A percentile compares a stretch with the other conserved stretches of the same genome.
phyloP scores from a whole-genome alignment of 2,329 filamentous ascomycete genomes.

The Hymenoscyphus repandus region DNA sequence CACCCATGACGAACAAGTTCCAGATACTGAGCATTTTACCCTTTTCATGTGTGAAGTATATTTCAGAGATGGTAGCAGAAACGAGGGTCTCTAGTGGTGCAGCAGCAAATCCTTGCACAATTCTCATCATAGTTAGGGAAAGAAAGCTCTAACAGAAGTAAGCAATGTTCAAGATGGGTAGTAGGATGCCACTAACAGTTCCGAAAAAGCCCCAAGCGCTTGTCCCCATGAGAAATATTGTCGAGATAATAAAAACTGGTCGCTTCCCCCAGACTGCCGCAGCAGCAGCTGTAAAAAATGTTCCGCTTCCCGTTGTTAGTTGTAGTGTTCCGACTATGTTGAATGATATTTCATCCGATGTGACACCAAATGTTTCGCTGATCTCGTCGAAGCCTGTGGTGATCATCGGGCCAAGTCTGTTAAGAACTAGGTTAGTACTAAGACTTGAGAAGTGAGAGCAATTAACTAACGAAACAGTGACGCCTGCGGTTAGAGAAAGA shows the following conservation, averaged over 20 bases:
- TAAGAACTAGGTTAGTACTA: neutral
- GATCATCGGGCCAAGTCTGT: conserved; percentile 37
- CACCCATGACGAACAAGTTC: conserved; percentile 26
- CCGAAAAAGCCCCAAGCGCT: conserved; percentile 38
- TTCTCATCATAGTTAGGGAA: conserved; percentile 33
- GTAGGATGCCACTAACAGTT: conserved; percentile 14
- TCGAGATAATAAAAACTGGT: conserved; percentile 29
- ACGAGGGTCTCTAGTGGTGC: conserved; percentile 32
- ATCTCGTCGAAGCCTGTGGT: conserved; percentile 35
- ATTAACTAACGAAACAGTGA: conserved; percentile 24
- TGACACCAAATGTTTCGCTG: conserved; percentile 33
- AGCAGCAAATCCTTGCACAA: conserved; percentile 27
- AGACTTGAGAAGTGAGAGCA: conserved; percentile 14
- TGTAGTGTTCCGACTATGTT: conserved; percentile 32
- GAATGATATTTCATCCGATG: conserved; percentile 34
- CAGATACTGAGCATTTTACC: conserved; percentile 30
- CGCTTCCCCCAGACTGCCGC: conserved; percentile 33
- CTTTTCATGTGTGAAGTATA: conserved; percentile 43
- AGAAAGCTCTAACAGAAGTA: conserved; percentile 29
- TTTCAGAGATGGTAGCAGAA: conserved; percentile 36
- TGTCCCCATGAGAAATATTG: conserved; percentile 32
- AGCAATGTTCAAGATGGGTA: neutral
- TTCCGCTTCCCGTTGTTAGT: conserved; percentile 37
- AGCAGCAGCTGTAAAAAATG: conserved; percentile 38
- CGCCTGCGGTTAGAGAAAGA: conserved; percentile 25